Evolutionary conservation across 352 stramenopile genomes (phyloP), one percentile per base, ranked within the genome.

Genomic region (Phytophthora europaea): DNA sequence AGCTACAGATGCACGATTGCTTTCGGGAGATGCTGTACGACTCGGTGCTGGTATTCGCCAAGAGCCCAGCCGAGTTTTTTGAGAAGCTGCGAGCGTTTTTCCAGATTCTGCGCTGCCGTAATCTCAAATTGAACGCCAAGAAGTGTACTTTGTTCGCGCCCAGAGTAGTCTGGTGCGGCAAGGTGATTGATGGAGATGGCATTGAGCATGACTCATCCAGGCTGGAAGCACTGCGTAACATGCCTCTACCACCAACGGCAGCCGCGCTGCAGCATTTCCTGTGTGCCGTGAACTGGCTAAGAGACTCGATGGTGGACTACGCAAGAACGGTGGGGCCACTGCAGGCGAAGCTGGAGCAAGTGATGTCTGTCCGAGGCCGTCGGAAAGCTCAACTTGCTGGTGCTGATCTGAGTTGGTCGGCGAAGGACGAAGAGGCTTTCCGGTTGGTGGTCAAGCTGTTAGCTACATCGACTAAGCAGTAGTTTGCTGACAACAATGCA

Each of bases 101-200:
- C 23, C 23, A 57, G 51, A 57, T 67, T 10, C 10, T 67, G 22
- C 33, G 31, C 9, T 9, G 60, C 3, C 51, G 48, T 3, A 43
- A 43, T 15, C 13, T 43, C 9, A 43, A 43, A 15, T 15, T 43
- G 9, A 43, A 43, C 34, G 7, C 34, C 34, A 43, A 43, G 34
- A 43, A 43, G 34, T 43, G 13, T 13, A 43, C 34, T 15, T 15
- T 43, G 8, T 43, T 43, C 13, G 34, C 34, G 5, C 34, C 34
- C 3, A 43, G 13, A 15, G 34, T 15, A 15, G 13, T 43, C 34
- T 15, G 34, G 34, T 67, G 48, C 36, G 34, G 33, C 13, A 68
- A 61, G n/a, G 1, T 58, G 15, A 57, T 71, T 12, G 64, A 65
- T 59, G 26, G 64, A 48, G 53, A 40, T 6, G 64, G 56, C 13